Evolutionary conservation across 75 land plant species (phyloP).

Genomic region (Picea glauca): DNA sequence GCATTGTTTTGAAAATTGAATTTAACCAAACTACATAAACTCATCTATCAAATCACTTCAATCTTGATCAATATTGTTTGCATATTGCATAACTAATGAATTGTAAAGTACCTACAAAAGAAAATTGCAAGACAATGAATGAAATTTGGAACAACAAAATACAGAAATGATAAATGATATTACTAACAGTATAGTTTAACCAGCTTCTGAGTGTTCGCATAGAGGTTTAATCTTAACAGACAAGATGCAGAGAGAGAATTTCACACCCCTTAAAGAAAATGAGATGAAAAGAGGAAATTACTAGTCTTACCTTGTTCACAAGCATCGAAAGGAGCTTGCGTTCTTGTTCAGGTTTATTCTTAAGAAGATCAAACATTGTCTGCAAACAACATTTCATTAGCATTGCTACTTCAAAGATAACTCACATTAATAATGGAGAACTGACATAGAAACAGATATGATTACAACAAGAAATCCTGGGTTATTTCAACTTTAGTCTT

Average conservation of each 20-base stretch:
- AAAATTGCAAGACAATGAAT: background rate
- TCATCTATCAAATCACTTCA: background rate
- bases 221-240: background rate
- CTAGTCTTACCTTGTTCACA: constrained; percentile 81
- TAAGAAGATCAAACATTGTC: constrained; percentile 72
- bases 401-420: background rate
- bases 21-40: background rate
- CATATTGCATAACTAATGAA: background rate
- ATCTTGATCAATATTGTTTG: background rate
- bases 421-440: background rate
- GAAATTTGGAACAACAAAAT: background rate
- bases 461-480: background rate
- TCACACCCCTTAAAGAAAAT: background rate
- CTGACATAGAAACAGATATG: background rate
- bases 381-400: constrained; percentile 17
- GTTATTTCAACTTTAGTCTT: background rate
- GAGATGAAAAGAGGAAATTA: background rate
- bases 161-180: background rate
- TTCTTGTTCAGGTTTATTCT: constrained; percentile 91
- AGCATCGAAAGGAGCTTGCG: constrained; percentile 69
- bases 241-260: background rate
- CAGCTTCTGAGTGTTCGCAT: background rate
- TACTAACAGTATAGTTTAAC: background rate
- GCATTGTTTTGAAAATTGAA: constrained; percentile 12
- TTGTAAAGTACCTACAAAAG: background rate